phyloP scores from a whole-genome alignment of 768 basidiomycete species.

The Boletus sp. region DNA sequence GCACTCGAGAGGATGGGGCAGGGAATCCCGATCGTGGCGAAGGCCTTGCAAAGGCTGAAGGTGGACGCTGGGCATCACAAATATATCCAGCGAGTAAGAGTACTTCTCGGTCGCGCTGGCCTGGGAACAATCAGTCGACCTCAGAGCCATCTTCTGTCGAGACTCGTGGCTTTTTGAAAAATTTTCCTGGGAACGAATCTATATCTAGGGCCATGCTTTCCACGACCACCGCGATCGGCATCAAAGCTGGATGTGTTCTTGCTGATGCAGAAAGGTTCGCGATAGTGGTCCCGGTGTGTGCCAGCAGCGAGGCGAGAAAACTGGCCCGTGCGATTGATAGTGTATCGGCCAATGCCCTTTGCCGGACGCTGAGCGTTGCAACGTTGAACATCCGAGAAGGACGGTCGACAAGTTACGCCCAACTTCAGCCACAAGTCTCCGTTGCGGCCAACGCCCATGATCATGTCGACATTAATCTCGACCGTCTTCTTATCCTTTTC shows the following conservation, averaged over 20 bases:
- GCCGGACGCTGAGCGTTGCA: background rate
- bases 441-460: slow-evolving; percentile 4
- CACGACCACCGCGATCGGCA: slow-evolving; percentile 16
- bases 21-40: slow-evolving; percentile 3
- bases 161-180: slow-evolving; percentile 1
- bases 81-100: background rate
- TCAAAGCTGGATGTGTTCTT: background rate
- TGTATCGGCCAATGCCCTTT: slow-evolving; percentile 19
- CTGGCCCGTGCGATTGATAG: slow-evolving; percentile 5
- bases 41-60: background rate
- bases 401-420: slow-evolving; percentile 10
- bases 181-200: slow-evolving; percentile 14
- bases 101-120: background rate
- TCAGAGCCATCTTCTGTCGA: background rate
- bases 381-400: slow-evolving; percentile 13
- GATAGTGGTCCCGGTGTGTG: slow-evolving; percentile 2
- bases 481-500: background rate
- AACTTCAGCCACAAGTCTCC: background rate
- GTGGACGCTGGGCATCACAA: background rate
- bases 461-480: background rate
- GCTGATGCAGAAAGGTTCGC: background rate
- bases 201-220: background rate
- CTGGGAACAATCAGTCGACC: background rate
- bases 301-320: slow-evolving; percentile 1
- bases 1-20: background rate